A percentile compares a stretch with the other conserved stretches of the same genome.
These are phyloP conservation scores for Kodamaea restingae DNA, from an alignment of 805 yeast species.

Conservation along the genomic window DNA sequence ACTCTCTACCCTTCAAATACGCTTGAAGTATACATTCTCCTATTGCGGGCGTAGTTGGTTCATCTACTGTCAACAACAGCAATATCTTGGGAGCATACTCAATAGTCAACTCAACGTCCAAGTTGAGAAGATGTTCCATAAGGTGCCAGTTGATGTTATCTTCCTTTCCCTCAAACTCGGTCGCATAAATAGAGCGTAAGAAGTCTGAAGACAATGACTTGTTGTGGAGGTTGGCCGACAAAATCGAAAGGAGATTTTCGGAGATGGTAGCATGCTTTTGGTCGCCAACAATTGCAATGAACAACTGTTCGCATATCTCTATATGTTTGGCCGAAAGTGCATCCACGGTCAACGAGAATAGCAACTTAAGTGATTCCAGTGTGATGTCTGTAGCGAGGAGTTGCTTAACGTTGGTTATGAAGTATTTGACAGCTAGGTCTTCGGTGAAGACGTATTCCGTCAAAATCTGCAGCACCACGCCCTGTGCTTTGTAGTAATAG, in stretches of 20 bases:
- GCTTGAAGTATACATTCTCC: conserved; percentile 40
- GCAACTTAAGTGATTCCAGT: conserved; percentile 13
- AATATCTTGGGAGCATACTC: conserved; percentile 36
- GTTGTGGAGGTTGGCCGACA: conserved; percentile 41
- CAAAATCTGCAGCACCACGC: conserved; percentile 3
- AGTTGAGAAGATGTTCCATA: conserved; percentile 43
- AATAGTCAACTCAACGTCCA: conserved; percentile 59
- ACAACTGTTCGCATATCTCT: conserved; percentile 46
- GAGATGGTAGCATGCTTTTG: conserved; percentile 36
- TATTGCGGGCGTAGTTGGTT: conserved; percentile 11
- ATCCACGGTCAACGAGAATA: conserved; percentile 27
- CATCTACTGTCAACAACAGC: conserved; percentile 4
- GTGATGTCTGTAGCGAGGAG: conserved; percentile 17
- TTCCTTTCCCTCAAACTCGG: conserved; percentile 19
- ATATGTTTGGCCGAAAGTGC: conserved; percentile 14
- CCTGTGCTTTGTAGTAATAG: not conserved
- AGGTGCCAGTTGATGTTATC: conserved; percentile 40
- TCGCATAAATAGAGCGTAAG: conserved; percentile 37
- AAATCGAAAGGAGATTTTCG: conserved; percentile 40
- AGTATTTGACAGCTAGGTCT: conserved; percentile 10
- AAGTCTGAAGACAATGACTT: conserved; percentile 53
- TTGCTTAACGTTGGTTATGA: conserved; percentile 28
- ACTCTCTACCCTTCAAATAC: conserved; percentile 56
- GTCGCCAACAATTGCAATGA: conserved; percentile 32
- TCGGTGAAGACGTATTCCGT: conserved; percentile 14